These are phyloP conservation scores for Aspergillus tubingensis DNA, from an alignment of 2,329 filamentous ascomycete genomes.

Conservation along the genomic window DNA sequence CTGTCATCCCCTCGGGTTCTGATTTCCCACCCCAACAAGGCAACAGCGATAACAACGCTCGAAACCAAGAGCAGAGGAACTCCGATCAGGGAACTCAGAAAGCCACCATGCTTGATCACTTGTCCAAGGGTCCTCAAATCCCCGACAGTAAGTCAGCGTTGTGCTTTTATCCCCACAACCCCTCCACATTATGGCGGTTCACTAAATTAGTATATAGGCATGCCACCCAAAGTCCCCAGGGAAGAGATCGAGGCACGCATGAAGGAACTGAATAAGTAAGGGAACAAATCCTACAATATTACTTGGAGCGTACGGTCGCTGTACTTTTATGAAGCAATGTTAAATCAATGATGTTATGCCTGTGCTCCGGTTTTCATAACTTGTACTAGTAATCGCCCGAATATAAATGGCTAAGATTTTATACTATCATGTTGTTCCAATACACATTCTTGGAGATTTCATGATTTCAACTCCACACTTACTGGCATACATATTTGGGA, in stretches of 20 bases:
- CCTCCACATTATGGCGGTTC: not conserved
- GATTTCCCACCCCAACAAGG: slow-evolving; percentile 24
- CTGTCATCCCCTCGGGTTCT: slow-evolving; percentile 31
- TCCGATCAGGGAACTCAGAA: slow-evolving; percentile 37
- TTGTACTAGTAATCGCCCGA: not conserved
- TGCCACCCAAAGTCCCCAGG: slow-evolving; percentile 54
- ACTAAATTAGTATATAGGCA: slow-evolving; percentile 28
- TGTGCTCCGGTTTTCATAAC: not conserved
- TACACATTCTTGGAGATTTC: no score
- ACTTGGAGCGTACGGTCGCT: not conserved
- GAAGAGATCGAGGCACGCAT: slow-evolving; percentile 68
- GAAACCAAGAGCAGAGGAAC: slow-evolving; percentile 22
- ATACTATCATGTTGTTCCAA: no score
- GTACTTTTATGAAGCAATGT: no score
- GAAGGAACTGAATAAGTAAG: slow-evolving; percentile 64
- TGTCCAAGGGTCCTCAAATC: slow-evolving; percentile 50
- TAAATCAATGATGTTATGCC: not conserved
- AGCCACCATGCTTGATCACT: slow-evolving; percentile 34
- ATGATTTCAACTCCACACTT: no score
- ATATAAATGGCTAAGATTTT: no score
- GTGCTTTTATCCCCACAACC: not conserved
- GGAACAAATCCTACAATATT: not conserved
- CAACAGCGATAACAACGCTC: slow-evolving; percentile 23
- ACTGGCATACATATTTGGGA: no score
- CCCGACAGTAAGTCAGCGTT: slow-evolving; percentile 36